Percentiles rank a stretch among this genome's conserved stretches.
These are phyloP conservation scores for Tuber aestivum DNA, from an alignment of 495 filamentous ascomycete genomes.

Conservation along the genomic window DNA sequence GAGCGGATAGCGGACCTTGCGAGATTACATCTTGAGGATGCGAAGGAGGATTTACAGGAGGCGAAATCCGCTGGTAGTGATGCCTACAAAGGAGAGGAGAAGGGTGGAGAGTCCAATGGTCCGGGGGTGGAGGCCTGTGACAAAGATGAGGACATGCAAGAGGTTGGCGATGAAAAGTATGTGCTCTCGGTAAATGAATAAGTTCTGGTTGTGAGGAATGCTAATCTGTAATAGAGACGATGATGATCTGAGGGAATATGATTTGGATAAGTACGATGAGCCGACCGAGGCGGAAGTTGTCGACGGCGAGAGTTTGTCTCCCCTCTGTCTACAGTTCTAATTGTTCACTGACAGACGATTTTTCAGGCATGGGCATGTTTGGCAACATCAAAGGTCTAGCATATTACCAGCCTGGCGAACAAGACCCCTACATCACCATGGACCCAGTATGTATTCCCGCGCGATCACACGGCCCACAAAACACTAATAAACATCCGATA, in stretches of 20 bases:
- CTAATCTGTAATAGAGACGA: constrained; percentile 50
- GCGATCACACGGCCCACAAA: not conserved
- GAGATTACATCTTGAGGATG: constrained; percentile 85
- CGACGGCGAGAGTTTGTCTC: constrained; percentile 53
- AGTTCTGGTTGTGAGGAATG: not conserved
- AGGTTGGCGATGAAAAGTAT: constrained; percentile 22
- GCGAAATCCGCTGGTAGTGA: constrained; percentile 16
- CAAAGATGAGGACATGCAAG: constrained; percentile 42
- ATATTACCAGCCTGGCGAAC: constrained; percentile 85
- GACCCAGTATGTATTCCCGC: constrained; percentile 46
- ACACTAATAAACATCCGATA: constrained; percentile 42
- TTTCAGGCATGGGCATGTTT: constrained; percentile 71
- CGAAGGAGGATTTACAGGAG: constrained; percentile 66
- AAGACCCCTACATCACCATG: constrained; percentile 93
- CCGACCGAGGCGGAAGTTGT: constrained; percentile 54
- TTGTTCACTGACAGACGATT: constrained; percentile 4
- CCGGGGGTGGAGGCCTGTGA: constrained; percentile 40
- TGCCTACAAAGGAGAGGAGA: constrained; percentile 10
- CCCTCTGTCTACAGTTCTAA: not conserved
- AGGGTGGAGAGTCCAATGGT: constrained; percentile 49
- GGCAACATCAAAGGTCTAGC: constrained; percentile 87
- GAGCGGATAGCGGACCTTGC: constrained; percentile 83
- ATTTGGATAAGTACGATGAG: constrained; percentile 70
- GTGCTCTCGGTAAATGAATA: too few relatives aligned
- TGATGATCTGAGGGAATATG: constrained; percentile 88